Percentiles rank a stretch among this genome's conserved stretches.
Conservation (phyloP, 2,329 filamentous ascomycete genomes). For the Iodosphaeria phyllophila region DNA sequence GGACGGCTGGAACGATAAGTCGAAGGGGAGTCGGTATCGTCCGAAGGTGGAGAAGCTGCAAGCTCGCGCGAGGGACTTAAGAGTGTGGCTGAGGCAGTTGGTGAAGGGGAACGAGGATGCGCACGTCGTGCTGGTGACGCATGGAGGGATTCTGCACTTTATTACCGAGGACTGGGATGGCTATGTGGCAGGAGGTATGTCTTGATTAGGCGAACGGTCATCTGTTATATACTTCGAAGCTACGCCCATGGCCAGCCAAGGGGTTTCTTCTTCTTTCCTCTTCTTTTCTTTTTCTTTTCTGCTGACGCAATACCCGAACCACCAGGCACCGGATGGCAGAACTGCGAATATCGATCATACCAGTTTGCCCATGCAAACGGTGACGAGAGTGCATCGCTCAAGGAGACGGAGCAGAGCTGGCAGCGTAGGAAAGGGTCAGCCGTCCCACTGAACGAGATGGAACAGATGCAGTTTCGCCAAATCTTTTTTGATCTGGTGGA, state of each 20-base stretch:
- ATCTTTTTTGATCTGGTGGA: conserved; percentile 12
- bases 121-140: conserved; percentile 60
- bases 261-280: conserved; percentile 1
- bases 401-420: conserved; percentile 30
- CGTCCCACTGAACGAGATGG: conserved; percentile 21
- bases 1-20: conserved; percentile 57
- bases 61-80: conserved; percentile 38
- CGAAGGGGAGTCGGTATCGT: conserved; percentile 21
- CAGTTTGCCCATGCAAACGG: conserved; percentile 33
- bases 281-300: not conserved
- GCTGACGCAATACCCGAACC: not conserved
- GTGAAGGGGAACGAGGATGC: conserved; percentile 26
- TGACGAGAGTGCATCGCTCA: conserved; percentile 26
- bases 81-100: conserved; percentile 35
- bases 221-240: not conserved
- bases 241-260: not conserved
- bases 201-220: not conserved
- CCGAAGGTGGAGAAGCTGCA: conserved; percentile 33
- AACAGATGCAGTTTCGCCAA: conserved; percentile 24
- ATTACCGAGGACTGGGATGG: conserved; percentile 67
- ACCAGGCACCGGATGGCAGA: conserved; percentile 54
- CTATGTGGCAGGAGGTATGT: conserved; percentile 23
- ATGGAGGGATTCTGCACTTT: conserved; percentile 73
- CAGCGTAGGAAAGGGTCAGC: conserved; percentile 21
- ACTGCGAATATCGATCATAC: conserved; percentile 55